A percentile compares a stretch with the other conserved stretches of the same genome.
These are phyloP conservation scores for Crinitomyces ghanaensis DNA, from an alignment of 805 yeast species.

Conservation along the genomic window DNA sequence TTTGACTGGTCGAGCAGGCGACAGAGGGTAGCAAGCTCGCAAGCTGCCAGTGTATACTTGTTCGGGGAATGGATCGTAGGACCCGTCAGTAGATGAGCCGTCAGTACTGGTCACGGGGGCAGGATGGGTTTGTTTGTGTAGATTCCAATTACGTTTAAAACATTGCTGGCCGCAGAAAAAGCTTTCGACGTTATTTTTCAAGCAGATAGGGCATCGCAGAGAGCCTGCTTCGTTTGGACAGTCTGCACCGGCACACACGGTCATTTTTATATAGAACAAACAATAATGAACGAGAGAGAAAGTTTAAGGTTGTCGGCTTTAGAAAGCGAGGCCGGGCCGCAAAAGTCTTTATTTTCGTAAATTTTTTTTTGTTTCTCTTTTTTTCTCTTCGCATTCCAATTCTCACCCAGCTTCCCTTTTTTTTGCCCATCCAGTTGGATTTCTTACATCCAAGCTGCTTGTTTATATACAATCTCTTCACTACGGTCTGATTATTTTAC, in stretches of 20 bases:
- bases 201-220: conserved; percentile 84
- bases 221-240: conserved; percentile 79
- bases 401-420: too few relatives aligned
- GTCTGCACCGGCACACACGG: conserved; percentile 58
- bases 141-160: conserved; percentile 45
- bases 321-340: too few relatives aligned
- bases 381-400: too few relatives aligned
- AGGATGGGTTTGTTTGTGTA: conserved; percentile 65
- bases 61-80: conserved; percentile 80
- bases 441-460: too few relatives aligned
- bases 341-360: too few relatives aligned
- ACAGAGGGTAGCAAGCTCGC: conserved; percentile 71
- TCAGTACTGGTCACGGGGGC: background rate
- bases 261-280: conserved; percentile 7
- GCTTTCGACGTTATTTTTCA: conserved; percentile 52
- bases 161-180: conserved; percentile 78
- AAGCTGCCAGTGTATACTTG: conserved; percentile 63
- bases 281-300: too few relatives aligned
- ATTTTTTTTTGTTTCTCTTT: too few relatives aligned
- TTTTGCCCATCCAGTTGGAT: too few relatives aligned
- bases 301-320: too few relatives aligned
- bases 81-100: conserved; percentile 26
- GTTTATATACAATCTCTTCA: too few relatives aligned
- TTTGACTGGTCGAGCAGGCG: conserved; percentile 63
- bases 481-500: too few relatives aligned